Evolutionary conservation across 2,329 filamentous ascomycete genomes (phyloP), one percentile per base, ranked within the genome.

Genomic region (Fusarium coicis): DNA sequence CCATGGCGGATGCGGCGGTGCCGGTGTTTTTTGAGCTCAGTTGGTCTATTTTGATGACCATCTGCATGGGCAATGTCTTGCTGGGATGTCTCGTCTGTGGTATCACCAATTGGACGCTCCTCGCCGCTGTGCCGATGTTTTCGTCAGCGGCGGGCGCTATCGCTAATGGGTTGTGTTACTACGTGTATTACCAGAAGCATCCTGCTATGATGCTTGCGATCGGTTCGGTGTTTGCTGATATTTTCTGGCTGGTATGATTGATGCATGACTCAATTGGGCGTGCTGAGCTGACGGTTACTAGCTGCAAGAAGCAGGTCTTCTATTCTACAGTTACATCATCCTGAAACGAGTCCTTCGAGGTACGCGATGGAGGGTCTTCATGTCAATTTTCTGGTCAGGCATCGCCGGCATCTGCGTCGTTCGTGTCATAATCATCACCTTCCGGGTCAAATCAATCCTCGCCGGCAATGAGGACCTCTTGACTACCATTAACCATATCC

Each of bases 341-440:
- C 80, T 89, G 3, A 83, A 82, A 19, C 83, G 85, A 32, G 83
- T 88, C 21, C 81, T 89, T 4, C 84, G 83, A 63, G 84, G 84
- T 55, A 64, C 65, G 11, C 73, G 76, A 16, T 78, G 79, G 66
- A 79, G 81, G 11, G 80, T 87, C 4, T 89, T 89, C 66, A 81
- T 85, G 56, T 78, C 79, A 3, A 84, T 91, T 10, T 87, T 91
- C 73, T 91, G 89, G 67, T 86, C 86, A 3, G 87, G 90, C 58
- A 80, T 91, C 28, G 81, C 84, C 2, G 81, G 89, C 19, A 87
- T 90, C 46, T 76, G 81, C 11, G 77, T 85, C 2, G 85, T 90
- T 46, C 86, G 88, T 57, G 75, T 84, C n/a, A 63, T 73, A 30
- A 84, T 85, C 56, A 74, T 80, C 39, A 62, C 76, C 14, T 78